These are phyloP conservation scores for Aureobasidium subglaciale DNA, from an alignment of 2,329 filamentous ascomycete genomes.

Conservation along the genomic window DNA sequence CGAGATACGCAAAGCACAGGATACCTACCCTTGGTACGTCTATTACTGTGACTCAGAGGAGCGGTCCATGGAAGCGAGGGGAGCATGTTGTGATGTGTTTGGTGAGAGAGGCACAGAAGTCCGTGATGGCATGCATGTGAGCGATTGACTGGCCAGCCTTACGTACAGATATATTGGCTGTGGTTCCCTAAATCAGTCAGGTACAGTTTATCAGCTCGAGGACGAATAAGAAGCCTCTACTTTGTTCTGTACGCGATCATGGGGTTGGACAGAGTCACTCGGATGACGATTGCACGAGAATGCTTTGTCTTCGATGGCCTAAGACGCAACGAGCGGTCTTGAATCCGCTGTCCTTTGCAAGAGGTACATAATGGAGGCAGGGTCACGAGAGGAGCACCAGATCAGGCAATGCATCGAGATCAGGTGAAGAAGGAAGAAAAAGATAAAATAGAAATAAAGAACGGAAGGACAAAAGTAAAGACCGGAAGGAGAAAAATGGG, in stretches of 20 bases:
- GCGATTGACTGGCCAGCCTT: not conserved
- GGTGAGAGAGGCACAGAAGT: slow-evolving; percentile 4
- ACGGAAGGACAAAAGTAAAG: no score
- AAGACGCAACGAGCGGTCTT: not conserved
- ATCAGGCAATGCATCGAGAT: not conserved
- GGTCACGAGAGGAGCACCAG: not conserved
- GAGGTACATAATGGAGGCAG: not conserved
- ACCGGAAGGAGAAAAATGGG: not conserved
- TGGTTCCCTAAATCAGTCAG: not conserved
- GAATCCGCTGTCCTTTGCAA: not conserved
- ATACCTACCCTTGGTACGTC: not conserved
- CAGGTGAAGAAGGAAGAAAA: not conserved
- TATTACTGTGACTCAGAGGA: not conserved
- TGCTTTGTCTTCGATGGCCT: not conserved
- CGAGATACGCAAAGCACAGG: not conserved
- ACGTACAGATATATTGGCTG: not conserved
- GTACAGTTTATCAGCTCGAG: not conserved
- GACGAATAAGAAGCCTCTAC: not conserved
- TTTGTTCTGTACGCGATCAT: not conserved
- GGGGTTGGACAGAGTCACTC: not conserved
- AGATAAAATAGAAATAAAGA: not conserved
- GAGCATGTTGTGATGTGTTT: not conserved
- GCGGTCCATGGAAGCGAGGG: not conserved
- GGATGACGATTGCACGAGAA: no score
- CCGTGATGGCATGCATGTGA: not conserved